phyloP scores from a whole-genome alignment of 2,329 filamentous ascomycete genomes.

The Triangularia setosa region DNA sequence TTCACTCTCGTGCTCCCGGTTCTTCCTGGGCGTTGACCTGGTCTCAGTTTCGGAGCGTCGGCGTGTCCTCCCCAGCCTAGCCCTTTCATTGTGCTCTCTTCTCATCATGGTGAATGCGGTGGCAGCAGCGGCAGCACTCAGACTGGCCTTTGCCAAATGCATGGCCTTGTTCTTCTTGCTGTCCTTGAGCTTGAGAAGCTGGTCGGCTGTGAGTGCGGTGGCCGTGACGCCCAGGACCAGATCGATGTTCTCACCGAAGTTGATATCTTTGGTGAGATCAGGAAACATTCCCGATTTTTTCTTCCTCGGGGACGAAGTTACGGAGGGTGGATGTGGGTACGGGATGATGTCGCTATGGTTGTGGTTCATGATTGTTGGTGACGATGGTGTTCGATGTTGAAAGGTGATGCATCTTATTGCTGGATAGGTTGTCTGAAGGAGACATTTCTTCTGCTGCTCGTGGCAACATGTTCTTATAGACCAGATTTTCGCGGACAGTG shows the following conservation, averaged over 20 bases:
- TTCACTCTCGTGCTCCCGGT: background rate
- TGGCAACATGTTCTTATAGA: background rate
- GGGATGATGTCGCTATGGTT: background rate
- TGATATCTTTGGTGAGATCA: conserved; percentile 14
- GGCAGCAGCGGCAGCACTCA: conserved; percentile 20
- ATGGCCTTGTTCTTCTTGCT: conserved; percentile 17
- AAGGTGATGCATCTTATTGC: background rate
- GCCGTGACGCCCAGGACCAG: conserved; percentile 22
- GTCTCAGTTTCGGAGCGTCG: background rate
- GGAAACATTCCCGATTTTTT: background rate
- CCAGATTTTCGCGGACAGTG: background rate
- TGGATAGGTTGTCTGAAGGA: background rate
- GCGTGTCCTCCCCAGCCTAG: background rate
- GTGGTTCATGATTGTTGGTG: background rate
- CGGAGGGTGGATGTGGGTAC: background rate
- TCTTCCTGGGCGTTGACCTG: background rate
- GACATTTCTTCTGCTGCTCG: background rate
- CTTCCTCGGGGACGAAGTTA: background rate
- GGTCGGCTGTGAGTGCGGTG: conserved; percentile 22
- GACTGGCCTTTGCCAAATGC: conserved; percentile 22
- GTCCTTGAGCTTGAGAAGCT: conserved; percentile 15
- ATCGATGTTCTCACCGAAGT: conserved; percentile 24
- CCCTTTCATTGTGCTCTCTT: conserved; percentile 17
- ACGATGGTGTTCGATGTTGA: background rate
- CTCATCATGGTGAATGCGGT: conserved; percentile 22